These are phyloP conservation scores for Aureobasidium leucospermi DNA, from an alignment of 2,329 filamentous ascomycete species.

Conservation along the genomic window DNA sequence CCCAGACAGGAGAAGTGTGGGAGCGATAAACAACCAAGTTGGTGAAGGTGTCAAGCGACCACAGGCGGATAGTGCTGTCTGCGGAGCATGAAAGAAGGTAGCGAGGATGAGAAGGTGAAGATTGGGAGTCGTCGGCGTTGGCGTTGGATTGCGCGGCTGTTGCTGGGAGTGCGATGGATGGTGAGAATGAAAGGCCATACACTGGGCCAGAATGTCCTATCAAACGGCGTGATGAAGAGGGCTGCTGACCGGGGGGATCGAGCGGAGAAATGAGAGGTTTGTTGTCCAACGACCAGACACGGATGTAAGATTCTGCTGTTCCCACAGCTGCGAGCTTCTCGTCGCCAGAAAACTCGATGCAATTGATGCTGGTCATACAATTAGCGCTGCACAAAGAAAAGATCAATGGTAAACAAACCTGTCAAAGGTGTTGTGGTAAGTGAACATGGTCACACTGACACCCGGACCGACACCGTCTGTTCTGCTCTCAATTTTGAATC, in stretches of 20 bases:
- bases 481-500: conserved; percentile 78
- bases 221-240: conserved; percentile 62
- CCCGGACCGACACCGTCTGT: conserved; percentile 77
- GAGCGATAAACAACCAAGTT: conserved; percentile 91
- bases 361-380: conserved; percentile 59
- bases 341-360: conserved; percentile 91
- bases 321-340: conserved; percentile 79
- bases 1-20: conserved; percentile 83
- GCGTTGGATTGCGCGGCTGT: conserved; percentile 31
- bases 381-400: conserved; percentile 17
- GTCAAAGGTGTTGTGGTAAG: conserved; percentile 93
- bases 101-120: conserved; percentile 43
- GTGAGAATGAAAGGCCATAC: conserved; percentile 84
- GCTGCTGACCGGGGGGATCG: conserved; percentile 50
- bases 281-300: conserved; percentile 86
- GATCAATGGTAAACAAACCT: conserved; percentile 43
- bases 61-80: conserved; percentile 82
- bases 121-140: conserved; percentile 35
- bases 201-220: conserved; percentile 88
- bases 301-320: conserved; percentile 90
- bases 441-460: conserved; percentile 93
- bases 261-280: conserved; percentile 66
- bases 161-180: conserved; percentile 47
- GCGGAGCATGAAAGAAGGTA: conserved; percentile 81
- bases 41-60: conserved; percentile 88